phyloP scores from a whole-genome alignment of 768 basidiomycete species.

The Podaxis sp. region DNA sequence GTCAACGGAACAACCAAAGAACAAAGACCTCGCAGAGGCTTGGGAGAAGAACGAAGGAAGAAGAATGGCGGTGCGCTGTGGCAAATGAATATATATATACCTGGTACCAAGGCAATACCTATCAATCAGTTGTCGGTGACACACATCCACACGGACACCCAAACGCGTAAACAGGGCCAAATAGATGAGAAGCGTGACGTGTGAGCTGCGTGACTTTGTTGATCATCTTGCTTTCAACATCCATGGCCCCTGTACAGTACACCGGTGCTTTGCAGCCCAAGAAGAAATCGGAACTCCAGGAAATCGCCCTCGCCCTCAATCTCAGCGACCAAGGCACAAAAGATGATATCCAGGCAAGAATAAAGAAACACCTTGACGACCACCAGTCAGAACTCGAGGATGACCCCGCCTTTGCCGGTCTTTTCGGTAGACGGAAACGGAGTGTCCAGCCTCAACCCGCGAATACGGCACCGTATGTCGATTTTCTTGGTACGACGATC shows the following conservation, averaged over 20 bases:
- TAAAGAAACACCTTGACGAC: constrained; percentile 60
- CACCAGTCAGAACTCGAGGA: constrained; percentile 57
- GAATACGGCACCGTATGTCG: constrained; percentile 16
- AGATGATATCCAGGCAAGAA: constrained; percentile 60
- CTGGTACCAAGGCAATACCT: not conserved
- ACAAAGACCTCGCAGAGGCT: constrained; percentile 8
- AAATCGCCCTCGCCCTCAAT: constrained; percentile 54
- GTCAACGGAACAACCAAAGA: not conserved
- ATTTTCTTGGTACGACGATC: constrained; percentile 10
- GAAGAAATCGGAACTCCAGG: constrained; percentile 68
- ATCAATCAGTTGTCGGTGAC: not conserved
- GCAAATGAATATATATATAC: not conserved
- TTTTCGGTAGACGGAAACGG: constrained; percentile 46
- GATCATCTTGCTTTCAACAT: constrained; percentile 27
- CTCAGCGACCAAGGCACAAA: constrained; percentile 59
- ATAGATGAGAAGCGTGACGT: constrained; percentile 25
- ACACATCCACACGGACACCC: constrained; percentile 18
- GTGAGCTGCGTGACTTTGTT: constrained; percentile 22
- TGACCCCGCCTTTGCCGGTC: constrained; percentile 54
- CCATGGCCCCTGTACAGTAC: constrained; percentile 46
- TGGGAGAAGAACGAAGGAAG: constrained; percentile 15
- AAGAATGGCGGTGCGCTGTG: not conserved
- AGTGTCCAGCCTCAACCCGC: constrained; percentile 39
- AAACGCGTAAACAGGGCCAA: constrained; percentile 27
- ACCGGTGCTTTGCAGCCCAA: constrained; percentile 59